Percentiles rank a stretch among this genome's conserved stretches.
phyloP scores from a whole-genome alignment of 148 eudicot species.

The Cornus controversa region DNA sequence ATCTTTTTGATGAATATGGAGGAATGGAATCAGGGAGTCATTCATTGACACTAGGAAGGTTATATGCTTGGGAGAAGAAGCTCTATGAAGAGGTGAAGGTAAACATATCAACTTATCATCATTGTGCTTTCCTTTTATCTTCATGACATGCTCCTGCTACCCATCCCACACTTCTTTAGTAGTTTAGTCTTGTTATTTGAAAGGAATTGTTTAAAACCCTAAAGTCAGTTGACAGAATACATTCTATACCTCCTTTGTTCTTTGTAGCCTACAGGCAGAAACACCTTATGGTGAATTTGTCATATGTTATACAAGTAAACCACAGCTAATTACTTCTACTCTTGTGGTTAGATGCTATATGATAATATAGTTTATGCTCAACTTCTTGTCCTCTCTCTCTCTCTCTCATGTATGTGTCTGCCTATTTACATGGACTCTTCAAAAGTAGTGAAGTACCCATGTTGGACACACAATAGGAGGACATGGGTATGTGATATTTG shows the following conservation, averaged over 20 bases:
- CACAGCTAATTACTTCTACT: no score
- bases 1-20: conserved; percentile 26
- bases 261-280: neutral
- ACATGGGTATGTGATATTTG: no score
- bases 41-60: conserved; percentile 50
- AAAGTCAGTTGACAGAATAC: neutral
- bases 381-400: neutral
- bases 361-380: neutral
- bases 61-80: conserved; percentile 74
- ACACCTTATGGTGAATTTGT: neutral
- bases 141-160: neutral
- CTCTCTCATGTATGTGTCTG: no score
- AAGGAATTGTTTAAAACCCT: no score
- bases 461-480: no score
- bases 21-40: conserved; percentile 67
- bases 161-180: neutral
- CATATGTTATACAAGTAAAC: no score
- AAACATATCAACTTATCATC: conserved; percentile 2
- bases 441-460: no score
- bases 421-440: no score
- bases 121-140: neutral
- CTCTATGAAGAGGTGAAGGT: conserved; percentile 64
- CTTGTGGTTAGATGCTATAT: neutral
- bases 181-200: no score
- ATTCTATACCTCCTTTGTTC: neutral